phyloP scores from a whole-genome alignment of 2,329 filamentous ascomycete genomes.

The Niveomyces coronatus region DNA sequence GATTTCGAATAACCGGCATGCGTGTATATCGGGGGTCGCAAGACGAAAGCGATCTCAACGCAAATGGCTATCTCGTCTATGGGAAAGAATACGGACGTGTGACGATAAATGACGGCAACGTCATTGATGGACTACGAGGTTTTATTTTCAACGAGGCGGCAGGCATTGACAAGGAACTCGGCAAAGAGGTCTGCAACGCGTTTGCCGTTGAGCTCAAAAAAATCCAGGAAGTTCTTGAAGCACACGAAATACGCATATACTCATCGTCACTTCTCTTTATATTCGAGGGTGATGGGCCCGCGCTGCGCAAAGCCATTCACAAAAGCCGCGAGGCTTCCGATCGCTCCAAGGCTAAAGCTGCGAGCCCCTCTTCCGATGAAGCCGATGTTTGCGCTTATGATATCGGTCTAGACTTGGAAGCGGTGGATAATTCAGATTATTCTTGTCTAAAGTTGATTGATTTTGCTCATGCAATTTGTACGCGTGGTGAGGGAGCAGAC shows the following conservation, averaged over 20 bases:
- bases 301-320: constrained; percentile 41
- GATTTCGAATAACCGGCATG: constrained; percentile 58
- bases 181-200: constrained; percentile 41
- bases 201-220: constrained; percentile 43
- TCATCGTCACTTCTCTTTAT: constrained; percentile 53
- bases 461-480: constrained; percentile 87
- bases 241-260: constrained; percentile 53
- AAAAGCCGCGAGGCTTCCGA: constrained; percentile 40
- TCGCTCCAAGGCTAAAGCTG: constrained; percentile 37
- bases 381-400: constrained; percentile 40
- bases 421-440: constrained; percentile 53
- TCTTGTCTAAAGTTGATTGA: constrained; percentile 85
- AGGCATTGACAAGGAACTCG: constrained; percentile 48
- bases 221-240: constrained; percentile 43
- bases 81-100: constrained; percentile 53
- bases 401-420: constrained; percentile 32
- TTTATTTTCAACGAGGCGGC: constrained; percentile 50
- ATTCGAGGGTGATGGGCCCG: constrained; percentile 51
- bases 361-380: constrained; percentile 25
- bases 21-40: constrained; percentile 48
- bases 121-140: constrained; percentile 41
- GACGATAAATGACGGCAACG: constrained; percentile 41
- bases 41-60: constrained; percentile 38
- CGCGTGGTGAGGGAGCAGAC: constrained; percentile 71
- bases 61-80: constrained; percentile 48